Evolutionary conservation across 495 filamentous ascomycete genomes (phyloP).

Genomic region (Xylaria longipes): DNA sequence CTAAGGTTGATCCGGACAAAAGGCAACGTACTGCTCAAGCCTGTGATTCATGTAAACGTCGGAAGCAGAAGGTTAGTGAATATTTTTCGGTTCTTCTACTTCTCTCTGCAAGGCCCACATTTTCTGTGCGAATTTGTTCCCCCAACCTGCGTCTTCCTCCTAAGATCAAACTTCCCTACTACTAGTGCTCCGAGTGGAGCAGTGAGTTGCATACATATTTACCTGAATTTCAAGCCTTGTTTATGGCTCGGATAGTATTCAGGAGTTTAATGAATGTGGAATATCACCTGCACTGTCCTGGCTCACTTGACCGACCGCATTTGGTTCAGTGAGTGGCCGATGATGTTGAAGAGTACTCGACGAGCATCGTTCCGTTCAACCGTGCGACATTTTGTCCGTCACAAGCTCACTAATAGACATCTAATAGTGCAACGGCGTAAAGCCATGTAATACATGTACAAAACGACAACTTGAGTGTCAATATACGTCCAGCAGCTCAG

Average conservation of each 20-base stretch:
- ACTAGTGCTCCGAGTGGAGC: conserved; percentile 5
- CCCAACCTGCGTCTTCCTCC: background rate
- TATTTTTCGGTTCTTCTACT: background rate
- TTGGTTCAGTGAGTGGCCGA: conserved; percentile 7
- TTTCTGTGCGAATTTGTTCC: background rate
- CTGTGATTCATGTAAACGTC: conserved; percentile 78
- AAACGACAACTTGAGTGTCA: conserved; percentile 62
- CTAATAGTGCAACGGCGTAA: conserved; percentile 69
- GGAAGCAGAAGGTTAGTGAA: conserved; percentile 73
- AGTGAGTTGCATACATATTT: conserved; percentile 3
- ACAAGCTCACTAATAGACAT: conserved; percentile 5
- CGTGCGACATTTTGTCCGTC: background rate
- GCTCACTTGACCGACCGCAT: background rate
- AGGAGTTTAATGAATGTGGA: background rate
- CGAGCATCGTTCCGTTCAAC: conserved; percentile 12
- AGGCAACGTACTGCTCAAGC: conserved; percentile 70
- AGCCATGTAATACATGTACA: conserved; percentile 71
- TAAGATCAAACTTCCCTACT: background rate
- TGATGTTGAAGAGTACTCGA: conserved; percentile 8
- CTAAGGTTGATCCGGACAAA: conserved; percentile 68
- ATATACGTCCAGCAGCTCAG: conserved; percentile 49
- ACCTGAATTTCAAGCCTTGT: background rate
- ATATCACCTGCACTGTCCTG: background rate
- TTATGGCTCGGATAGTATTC: background rate
- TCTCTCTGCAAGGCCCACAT: background rate